phyloP scores from a whole-genome alignment of 441 rosid species.

The Populus trichocarpa region DNA sequence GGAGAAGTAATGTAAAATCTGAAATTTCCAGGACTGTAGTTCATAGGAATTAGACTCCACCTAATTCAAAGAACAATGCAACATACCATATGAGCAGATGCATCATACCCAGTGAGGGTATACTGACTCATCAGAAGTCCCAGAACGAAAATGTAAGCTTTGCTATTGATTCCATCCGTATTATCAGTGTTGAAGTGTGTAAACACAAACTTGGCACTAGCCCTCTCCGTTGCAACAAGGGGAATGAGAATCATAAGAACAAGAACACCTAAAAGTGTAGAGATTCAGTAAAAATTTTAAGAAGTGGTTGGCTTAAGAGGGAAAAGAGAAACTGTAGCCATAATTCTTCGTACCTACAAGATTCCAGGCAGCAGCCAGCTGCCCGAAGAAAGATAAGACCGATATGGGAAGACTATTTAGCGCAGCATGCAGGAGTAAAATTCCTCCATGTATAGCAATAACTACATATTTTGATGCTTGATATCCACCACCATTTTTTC shows the following conservation, averaged over 20 bases:
- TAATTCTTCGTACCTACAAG: constrained; percentile 49
- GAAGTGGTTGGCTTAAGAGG: background rate
- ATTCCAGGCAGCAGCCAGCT: constrained; percentile 91
- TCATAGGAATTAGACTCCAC: background rate
- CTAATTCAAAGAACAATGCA: background rate
- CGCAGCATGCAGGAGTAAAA: constrained; percentile 67
- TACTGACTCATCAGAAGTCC: constrained; percentile 98
- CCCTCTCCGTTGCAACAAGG: constrained; percentile 72
- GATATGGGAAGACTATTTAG: constrained; percentile 87
- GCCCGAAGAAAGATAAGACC: constrained; percentile 74
- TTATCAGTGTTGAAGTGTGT: constrained; percentile 83
- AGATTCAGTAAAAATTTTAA: constrained; percentile 7
- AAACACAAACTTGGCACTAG: constrained; percentile 87
- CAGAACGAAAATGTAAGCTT: constrained; percentile 69
- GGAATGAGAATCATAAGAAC: constrained; percentile 85
- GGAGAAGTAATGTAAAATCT: background rate
- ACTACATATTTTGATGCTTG: constrained; percentile 79
- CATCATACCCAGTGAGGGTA: constrained; percentile 91
- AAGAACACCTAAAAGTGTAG: constrained; percentile 53
- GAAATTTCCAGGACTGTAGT: background rate
- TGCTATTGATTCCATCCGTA: constrained; percentile 60
- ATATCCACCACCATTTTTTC: constrained; percentile 90
- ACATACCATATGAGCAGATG: constrained; percentile 96
- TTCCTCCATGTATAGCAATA: constrained; percentile 71
- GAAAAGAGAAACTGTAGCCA: background rate